Percentiles rank a stretch among this genome's conserved stretches.
phyloP scores from a whole-genome alignment of 805 yeast genomes.

The Pachysolen tannophilus region DNA sequence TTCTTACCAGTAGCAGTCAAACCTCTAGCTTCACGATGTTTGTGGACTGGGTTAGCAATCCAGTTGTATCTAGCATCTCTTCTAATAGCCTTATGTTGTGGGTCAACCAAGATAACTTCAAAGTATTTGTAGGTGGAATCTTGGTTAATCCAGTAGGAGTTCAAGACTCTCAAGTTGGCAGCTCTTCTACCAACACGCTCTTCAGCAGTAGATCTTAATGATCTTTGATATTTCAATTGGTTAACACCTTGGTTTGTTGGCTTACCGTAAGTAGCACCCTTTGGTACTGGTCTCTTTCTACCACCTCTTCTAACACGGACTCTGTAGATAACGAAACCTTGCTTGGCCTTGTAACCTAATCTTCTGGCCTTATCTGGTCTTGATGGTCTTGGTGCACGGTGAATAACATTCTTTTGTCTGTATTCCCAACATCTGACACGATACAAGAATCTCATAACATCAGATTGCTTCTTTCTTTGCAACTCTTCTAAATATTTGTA shows the following conservation, averaged over 20 bases:
- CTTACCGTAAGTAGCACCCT: conserved; percentile 99
- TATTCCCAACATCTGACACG: conserved; percentile 99
- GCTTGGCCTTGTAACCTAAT: conserved; percentile 99
- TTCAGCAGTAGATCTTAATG: conserved; percentile 97
- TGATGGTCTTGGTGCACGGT: conserved; percentile 98
- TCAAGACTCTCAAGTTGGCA: conserved; percentile 97
- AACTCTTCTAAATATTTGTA: conserved; percentile 99
- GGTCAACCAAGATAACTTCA: conserved; percentile 97
- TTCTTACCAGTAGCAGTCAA: conserved; percentile 97
- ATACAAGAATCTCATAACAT: conserved; percentile 96
- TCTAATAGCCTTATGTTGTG: conserved; percentile 97
- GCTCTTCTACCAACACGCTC: conserved; percentile 99
- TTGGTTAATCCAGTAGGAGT: conserved; percentile 99
- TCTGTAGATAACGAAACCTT: conserved; percentile 98
- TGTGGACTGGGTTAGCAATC: conserved; percentile 99
- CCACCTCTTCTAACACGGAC: conserved; percentile 99
- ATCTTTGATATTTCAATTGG: conserved; percentile 99
- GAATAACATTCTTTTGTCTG: conserved; percentile 98
- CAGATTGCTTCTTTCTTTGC: conserved; percentile 99
- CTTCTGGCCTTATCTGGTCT: conserved; percentile 99
- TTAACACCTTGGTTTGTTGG: conserved; percentile 99
- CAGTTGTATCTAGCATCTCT: conserved; percentile 99
- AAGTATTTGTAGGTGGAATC: conserved; percentile 99
- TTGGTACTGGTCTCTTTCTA: conserved; percentile 99
- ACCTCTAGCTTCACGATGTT: conserved; percentile 99